Evolutionary conservation across 1,139 yeast species (phyloP), one percentile per base, ranked within the genome.

Genomic region (Zygoascus sp.): DNA sequence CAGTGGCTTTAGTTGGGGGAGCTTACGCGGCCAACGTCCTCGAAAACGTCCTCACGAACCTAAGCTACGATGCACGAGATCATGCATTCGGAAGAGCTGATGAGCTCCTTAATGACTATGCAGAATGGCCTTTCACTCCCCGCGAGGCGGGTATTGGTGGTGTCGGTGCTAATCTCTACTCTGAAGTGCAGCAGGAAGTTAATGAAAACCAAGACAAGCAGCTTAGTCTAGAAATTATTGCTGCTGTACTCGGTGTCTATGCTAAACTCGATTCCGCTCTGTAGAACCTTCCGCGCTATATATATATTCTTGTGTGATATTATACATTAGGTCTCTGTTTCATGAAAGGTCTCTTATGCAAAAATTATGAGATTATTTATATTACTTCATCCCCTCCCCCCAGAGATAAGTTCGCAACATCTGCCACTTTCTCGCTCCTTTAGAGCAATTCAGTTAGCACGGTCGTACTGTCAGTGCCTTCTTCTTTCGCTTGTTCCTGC

Each of bases 21-120:
- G 80, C 96, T 11, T 88, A 87, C 63, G 97, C 97, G 37, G 98
- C 97, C 40, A 92, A 89, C 62, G 99, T 92, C 15, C 76, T 92
- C 59, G 99, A 92, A 63, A 94, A 92, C 62, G 95, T 89, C 5
- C 74, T 90, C 50, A 75, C 83, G 44, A 76, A 83, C 32, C 73
- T 90, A 56, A 84, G 83, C 57, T 89, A 88, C 64, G 97, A 89
- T 57, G 86, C 83, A 55, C 80, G 97, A 60, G 99, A 94, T 64
- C 83, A 83, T 58, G 97, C 97, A 0, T 86, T 90, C 65, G 81
- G 88, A 4, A 78, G 96, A 58, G 96, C 96, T 9, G 97, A 92
- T 62, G 97, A 92, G 63, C 68, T 94, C 44, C 74, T 92, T 54
- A 77, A 75, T 45, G 94, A 87, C 59, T 92, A 78, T 61, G 76